A percentile compares a stretch with the other conserved stretches of the same genome.
Evolutionary conservation across 306 rosid species (phyloP).

Genomic region (Malus sylvestris): DNA sequence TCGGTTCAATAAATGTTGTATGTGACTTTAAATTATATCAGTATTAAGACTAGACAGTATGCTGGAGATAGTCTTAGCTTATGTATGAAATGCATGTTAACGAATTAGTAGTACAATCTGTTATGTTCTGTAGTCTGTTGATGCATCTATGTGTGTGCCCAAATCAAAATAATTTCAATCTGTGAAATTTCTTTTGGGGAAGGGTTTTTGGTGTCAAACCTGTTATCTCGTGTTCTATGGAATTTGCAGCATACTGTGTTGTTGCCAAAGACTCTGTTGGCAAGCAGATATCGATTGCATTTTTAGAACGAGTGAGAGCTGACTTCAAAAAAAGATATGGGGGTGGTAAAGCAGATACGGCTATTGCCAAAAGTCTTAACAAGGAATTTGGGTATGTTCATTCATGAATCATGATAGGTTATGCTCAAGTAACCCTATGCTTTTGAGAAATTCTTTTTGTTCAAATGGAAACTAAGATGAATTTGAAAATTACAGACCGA

Average conservation of each 20-base stretch:
- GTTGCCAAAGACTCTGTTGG: constrained; percentile 87
- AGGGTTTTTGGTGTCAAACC: not conserved
- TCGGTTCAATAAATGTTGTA: not conserved
- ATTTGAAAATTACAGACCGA: constrained; percentile 46
- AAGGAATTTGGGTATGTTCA: constrained; percentile 80
- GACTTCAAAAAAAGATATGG: constrained; percentile 88
- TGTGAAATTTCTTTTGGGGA: not conserved
- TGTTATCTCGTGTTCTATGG: constrained; percentile 12
- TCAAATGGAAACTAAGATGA: not conserved
- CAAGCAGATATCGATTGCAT: constrained; percentile 85
- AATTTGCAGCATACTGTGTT: constrained; percentile 80
- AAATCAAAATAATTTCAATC: not conserved
- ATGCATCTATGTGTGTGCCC: not conserved
- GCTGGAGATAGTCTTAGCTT: not conserved
- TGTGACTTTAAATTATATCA: not conserved
- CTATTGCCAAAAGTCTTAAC: constrained; percentile 80
- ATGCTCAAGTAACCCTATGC: not conserved
- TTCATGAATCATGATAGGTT: constrained; percentile 9
- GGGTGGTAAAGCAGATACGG: constrained; percentile 88
- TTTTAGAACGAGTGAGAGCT: constrained; percentile 71
- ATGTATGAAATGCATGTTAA: not conserved
- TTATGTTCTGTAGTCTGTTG: not conserved
- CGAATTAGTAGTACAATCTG: not conserved
- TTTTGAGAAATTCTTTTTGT: constrained; percentile 6
- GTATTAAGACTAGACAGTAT: not conserved